Percentiles rank a stretch among this genome's conserved stretches.
phyloP scores from a whole-genome alignment of 2,329 filamentous ascomycete genomes.

The Rhynchosporium graminicola region DNA sequence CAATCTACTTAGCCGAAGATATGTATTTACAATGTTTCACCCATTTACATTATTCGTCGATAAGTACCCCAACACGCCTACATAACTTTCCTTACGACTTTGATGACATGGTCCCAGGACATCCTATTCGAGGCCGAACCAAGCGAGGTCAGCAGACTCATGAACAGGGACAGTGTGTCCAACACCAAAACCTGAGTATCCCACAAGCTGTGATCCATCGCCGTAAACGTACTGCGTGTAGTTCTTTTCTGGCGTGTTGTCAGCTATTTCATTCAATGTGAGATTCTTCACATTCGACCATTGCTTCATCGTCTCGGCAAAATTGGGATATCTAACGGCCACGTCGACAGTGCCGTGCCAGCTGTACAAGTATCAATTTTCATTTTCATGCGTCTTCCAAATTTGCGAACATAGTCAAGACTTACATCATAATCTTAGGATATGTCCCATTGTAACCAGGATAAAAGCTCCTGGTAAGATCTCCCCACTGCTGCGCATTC shows the following conservation, averaged over 20 bases:
- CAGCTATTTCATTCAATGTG: constrained; percentile 35
- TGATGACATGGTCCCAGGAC: not conserved
- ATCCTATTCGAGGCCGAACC: constrained; percentile 25
- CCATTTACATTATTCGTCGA: not conserved
- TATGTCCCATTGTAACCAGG: constrained; percentile 43
- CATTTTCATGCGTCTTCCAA: not conserved
- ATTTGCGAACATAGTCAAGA: not conserved
- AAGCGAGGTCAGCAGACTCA: constrained; percentile 36
- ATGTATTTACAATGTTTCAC: not conserved
- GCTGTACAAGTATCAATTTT: constrained; percentile 33
- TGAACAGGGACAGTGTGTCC: constrained; percentile 40
- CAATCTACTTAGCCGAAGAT: not conserved
- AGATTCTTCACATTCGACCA: constrained; percentile 48
- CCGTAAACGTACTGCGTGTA: constrained; percentile 42
- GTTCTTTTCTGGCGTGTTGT: constrained; percentile 35
- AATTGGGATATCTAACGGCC: constrained; percentile 44
- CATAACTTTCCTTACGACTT: too few relatives aligned
- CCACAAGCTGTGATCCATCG: constrained; percentile 41
- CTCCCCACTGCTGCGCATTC: constrained; percentile 51
- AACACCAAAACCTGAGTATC: constrained; percentile 38
- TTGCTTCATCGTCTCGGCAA: constrained; percentile 48
- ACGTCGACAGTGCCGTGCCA: constrained; percentile 44
- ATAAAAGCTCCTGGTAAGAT: constrained; percentile 46
- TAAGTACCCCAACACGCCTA: too few relatives aligned
- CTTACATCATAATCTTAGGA: constrained; percentile 43